Base-by-base conservation (phyloP, 2,329 filamentous ascomycete genomes). In the Epichloe gansuensis region DNA sequence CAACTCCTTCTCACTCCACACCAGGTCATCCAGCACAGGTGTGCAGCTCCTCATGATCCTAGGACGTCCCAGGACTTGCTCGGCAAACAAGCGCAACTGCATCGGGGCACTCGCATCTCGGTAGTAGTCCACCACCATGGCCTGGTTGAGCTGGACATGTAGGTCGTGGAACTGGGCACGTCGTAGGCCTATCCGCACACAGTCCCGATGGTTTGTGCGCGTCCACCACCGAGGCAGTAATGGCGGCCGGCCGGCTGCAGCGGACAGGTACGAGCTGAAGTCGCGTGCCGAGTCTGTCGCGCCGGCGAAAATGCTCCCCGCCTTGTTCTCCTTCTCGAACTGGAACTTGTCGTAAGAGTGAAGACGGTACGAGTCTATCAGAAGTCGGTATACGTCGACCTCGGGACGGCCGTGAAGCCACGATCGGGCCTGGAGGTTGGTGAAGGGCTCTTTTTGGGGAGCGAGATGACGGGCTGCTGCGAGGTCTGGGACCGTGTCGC, bases 341-440 rank as follows among this genome's bases (percentile, higher is more conserved):
- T 45, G 54, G 53, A 60, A 55, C 21, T 59, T 51, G 53, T 72
- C 69, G 9, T 66, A 56, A 35, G 66, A 53, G 27, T 66, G 69
- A 21, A 75, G 56, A 23, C 71, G 68, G 57, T 71, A 74, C 3
- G 63, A 55, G 55, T 75, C 71, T 48, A 75, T 66, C 6, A 75
- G 62, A 1, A 71, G 58, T 38, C 62, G 57, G 62, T 68, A 74
- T n/a, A 70, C 64, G 48, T 74, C 68, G 5, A 60, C 52, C 52
- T 68, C 58, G 1, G 68, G 62, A 3, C 67, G 67, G 51, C 58
- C 57, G 51, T 71, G 64, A 7, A 74, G 64, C 61, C 63, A 74
- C 5, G 58, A 66, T 44, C 59, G 59, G 4, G 56, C 56, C 3
- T 60, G 27, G 5, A 73, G 64, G 27, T 57, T 58, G 4, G 61